These are phyloP conservation scores for Anthostomella pinea DNA, from an alignment of 2,329 filamentous ascomycete species.

Conservation along the genomic window DNA sequence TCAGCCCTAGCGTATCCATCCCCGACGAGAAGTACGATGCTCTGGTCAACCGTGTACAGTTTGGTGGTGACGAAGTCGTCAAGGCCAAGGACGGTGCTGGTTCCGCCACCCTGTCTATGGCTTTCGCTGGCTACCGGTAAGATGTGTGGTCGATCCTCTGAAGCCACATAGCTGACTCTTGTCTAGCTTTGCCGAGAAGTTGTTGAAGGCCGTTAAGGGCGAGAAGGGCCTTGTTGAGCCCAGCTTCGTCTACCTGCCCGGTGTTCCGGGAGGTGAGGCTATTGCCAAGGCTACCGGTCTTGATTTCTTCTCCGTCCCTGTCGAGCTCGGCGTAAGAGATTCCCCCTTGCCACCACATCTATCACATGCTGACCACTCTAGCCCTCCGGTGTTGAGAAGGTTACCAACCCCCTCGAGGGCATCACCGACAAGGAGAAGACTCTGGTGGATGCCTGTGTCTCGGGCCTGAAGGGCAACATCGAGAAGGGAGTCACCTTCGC, in stretches of 20 bases:
- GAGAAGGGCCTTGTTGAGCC: conserved; percentile 93
- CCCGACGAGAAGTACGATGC: conserved; percentile 87
- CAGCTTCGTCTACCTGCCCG: conserved; percentile 92
- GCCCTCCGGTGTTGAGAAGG: conserved; percentile 84
- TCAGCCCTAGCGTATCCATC: conserved; percentile 74
- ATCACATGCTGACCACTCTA: conserved; percentile 36
- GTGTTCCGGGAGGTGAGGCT: conserved; percentile 81
- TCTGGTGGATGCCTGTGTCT: conserved; percentile 71
- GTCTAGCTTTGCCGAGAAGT: conserved; percentile 83
- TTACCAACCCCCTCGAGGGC: conserved; percentile 70
- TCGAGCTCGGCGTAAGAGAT: conserved; percentile 85
- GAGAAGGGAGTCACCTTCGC: conserved; percentile 89
- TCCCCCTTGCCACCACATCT: conserved; percentile 1
- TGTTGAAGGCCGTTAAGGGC: conserved; percentile 83
- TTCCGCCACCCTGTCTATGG: conserved; percentile 91
- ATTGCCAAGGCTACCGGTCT: conserved; percentile 79
- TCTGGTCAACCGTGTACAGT: conserved; percentile 92
- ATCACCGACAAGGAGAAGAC: conserved; percentile 87
- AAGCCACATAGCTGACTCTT: conserved; percentile 12
- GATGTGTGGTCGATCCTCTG: conserved; percentile 21
- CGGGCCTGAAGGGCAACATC: conserved; percentile 88
- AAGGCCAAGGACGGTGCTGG: conserved; percentile 91
- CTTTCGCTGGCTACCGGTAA: conserved; percentile 89
- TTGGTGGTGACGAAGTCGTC: conserved; percentile 95
- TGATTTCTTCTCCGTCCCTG: conserved; percentile 94